phyloP scores from a whole-genome alignment of 345 rosid genomes.

The Eucalyptus cloeziana region DNA sequence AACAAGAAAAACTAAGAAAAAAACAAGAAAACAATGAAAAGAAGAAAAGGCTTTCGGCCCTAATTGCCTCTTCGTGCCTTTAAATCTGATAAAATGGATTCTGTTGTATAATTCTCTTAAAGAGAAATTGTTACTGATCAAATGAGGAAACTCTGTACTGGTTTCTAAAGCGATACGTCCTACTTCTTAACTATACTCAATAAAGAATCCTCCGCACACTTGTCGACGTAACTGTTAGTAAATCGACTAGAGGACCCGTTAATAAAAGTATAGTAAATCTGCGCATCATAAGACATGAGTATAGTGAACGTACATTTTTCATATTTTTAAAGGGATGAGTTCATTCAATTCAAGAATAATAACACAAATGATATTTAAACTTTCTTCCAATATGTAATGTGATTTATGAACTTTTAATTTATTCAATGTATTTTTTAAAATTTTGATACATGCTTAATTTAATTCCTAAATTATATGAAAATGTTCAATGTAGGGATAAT shows the following conservation, averaged over 20 bases:
- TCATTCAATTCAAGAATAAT: neutral
- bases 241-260: neutral
- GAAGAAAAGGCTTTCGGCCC: neutral
- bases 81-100: neutral
- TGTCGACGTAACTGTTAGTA: neutral
- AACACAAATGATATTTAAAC: too few relatives aligned
- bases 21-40: neutral
- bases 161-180: neutral
- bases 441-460: too few relatives aligned
- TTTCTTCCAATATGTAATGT: accelerated
- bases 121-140: neutral
- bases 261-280: neutral
- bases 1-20: neutral
- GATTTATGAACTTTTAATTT: too few relatives aligned
- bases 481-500: too few relatives aligned
- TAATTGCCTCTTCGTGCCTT: neutral
- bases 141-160: neutral
- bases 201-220: neutral
- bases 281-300: neutral
- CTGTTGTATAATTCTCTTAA: neutral
- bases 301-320: neutral
- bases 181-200: neutral
- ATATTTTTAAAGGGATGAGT: neutral
- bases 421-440: too few relatives aligned
- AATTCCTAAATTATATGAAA: too few relatives aligned